A percentile compares a stretch with the other conserved stretches of the same genome.
phyloP scores from a whole-genome alignment of 108 stramenopile genomes.

The Conticribra guillardii region DNA sequence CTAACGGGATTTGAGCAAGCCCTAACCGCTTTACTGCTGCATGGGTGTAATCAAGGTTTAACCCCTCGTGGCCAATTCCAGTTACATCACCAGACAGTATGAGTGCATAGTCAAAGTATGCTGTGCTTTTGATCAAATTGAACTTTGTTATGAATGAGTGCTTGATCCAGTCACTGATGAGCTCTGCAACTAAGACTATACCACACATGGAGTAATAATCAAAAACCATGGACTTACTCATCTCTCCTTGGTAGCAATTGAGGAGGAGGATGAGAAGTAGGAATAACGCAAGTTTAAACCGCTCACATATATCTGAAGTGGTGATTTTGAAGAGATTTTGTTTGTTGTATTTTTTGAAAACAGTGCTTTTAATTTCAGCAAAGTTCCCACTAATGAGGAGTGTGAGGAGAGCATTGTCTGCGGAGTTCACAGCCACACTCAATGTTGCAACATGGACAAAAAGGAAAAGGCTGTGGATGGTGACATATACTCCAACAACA shows the following conservation, averaged over 20 bases:
- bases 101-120: conserved; percentile 86
- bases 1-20: conserved; percentile 92
- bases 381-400: conserved; percentile 97
- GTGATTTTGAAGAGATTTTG: conserved; percentile 96
- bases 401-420: conserved; percentile 82
- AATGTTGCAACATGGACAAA: conserved; percentile 86
- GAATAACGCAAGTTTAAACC: conserved; percentile 88
- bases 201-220: conserved; percentile 75
- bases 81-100: conserved; percentile 90
- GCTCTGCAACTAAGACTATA: conserved; percentile 85
- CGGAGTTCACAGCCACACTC: conserved; percentile 92
- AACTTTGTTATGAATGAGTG: conserved; percentile 98
- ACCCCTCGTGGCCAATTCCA: conserved; percentile 86
- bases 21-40: conserved; percentile 92
- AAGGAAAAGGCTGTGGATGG: conserved; percentile 73
- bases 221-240: conserved; percentile 65
- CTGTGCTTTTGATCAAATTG: conserved; percentile 84
- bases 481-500: conserved; percentile 80
- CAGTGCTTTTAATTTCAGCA: conserved; percentile 96
- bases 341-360: conserved; percentile 99
- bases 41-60: conserved; percentile 90
- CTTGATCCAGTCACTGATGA: conserved; percentile 96
- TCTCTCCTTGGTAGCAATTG: conserved; percentile 83
- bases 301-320: conserved; percentile 86
- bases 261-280: conserved; percentile 76